Evolutionary conservation across 2,329 filamentous ascomycete genomes (phyloP).

Genomic region (Sclerotinia minor): DNA sequence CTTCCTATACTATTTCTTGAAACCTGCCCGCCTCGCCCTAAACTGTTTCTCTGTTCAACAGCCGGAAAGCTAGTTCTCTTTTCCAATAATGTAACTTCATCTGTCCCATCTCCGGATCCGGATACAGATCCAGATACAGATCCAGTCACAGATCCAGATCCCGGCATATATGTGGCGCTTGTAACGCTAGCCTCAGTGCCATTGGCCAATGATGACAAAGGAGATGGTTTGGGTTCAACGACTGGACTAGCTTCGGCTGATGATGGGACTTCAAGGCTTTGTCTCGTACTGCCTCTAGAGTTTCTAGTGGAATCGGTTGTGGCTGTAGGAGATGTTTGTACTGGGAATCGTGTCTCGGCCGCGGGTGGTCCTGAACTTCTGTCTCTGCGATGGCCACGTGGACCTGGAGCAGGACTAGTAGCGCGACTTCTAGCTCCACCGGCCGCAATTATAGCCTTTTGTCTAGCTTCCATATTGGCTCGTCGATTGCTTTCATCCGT

Average conservation of each 20-base stretch:
- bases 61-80: constrained; percentile 39
- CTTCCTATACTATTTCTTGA: constrained; percentile 18
- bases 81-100: constrained; percentile 22
- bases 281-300: constrained; percentile 46
- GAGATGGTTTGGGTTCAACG: constrained; percentile 28
- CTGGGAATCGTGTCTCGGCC: constrained; percentile 79
- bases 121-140: constrained; percentile 29
- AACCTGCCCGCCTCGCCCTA: constrained; percentile 49
- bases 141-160: constrained; percentile 25
- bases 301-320: constrained; percentile 47
- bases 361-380: constrained; percentile 70
- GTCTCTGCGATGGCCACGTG: constrained; percentile 70
- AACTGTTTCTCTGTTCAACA: constrained; percentile 63
- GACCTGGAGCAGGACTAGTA: constrained; percentile 68
- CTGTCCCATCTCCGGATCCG: constrained; percentile 31
- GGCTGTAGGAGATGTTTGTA: constrained; percentile 64
- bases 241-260: constrained; percentile 32
- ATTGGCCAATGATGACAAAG: constrained; percentile 36
- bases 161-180: constrained; percentile 40
- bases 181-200: constrained; percentile 30
- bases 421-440: constrained; percentile 66
- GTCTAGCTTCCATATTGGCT: constrained; percentile 90
- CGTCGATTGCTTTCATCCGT: constrained; percentile 95
- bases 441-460: constrained; percentile 69
- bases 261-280: constrained; percentile 77